Base-by-base conservation (phyloP, 1,139 yeast species). In the Blastobotrys malaysiensis region DNA sequence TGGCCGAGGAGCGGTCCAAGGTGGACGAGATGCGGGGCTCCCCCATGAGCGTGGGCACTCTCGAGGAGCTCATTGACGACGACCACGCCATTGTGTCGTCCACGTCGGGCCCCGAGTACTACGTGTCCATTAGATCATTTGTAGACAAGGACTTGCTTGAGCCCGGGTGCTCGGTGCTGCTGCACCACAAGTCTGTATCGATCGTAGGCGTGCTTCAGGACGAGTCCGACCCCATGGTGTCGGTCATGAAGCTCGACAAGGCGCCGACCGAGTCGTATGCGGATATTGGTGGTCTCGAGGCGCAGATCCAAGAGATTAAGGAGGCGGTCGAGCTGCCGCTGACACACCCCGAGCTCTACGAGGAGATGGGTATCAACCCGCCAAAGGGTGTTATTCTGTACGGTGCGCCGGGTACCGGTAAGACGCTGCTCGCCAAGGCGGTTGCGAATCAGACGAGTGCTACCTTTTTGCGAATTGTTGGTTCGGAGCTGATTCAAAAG, bases 361-460 rank as follows among this genome's bases (percentile, higher is more conserved):
- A 95, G 73, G 98, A 93, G 73, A 93, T 95, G 97, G 99, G 99
- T 63, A 93, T 95, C 69, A 90, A 91, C 67, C 99, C 99, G 7
- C 99, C 99, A 52, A 93, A 93, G 75, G 99, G 99, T 73, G 99
- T 95, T 54, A 91, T 95, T 64, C 78, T 95, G 58, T 95, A 95
- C 69, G 99, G 99, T 64, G 96, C 98, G 0, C 99, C 99, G 36
- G 99, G 99, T 71, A 95, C 99, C 0, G 99, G 99, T 68, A 95
- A 95, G 72, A 95, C 99, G 0, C 76, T 95, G 61, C 78, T 95
- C 64, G 99, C 98, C 18, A 95, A 93, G 72, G 99, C 99, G 0
- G 99, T 95, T 52, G 99, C 99, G 5, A 93, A 93, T 71, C 97
- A 91, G 67, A 93, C 99, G 0, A 85, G 95, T 59, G 99, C 99